Evolutionary conservation across 352 stramenopile genomes (phyloP), one percentile per base, ranked within the genome.

Genomic region (Globisporangium nunn): DNA sequence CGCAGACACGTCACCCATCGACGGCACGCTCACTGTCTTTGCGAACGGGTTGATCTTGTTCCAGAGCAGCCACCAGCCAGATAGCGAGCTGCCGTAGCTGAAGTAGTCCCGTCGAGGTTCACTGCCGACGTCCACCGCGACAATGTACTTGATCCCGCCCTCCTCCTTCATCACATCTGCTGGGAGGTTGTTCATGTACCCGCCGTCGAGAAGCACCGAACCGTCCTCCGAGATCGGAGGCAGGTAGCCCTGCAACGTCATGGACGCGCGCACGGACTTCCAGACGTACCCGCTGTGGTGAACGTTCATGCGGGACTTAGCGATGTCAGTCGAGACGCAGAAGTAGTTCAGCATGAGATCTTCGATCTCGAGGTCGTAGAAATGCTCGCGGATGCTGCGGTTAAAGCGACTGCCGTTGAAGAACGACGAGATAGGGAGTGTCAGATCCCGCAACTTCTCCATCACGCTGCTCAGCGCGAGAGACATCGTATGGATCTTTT

Each of bases 171-270:
- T 97, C 35, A 97, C 78, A 62, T 97, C 88, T 1, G 84, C 90
- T 3, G 92, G 91, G 11, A 98, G 65, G 56, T 97, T 97, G 71
- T 97, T 97, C 69, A 96, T 92, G 66, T 98, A 98, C 0, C 89
- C 90, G 18, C 92, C 92, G 43, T 97, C 92, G 23, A 96, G 50
- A 7, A 97, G 67, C 39, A 96, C 66, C 6, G 84, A 93, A 5
- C 87, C 87, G 39, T 92, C 74, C 51, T 97, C 88, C 1, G 84
- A 91, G 39, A 97, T 93, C 2, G 88, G 88, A 53, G 88, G 88
- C 17, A 97, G 67, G 62, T 97, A 97, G 5, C 91, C 88, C 69
- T 94, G 78, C 23, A 97, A 69, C 59, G 81, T 95, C 92, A 97
- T 97, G 1, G 83, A 96, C 0, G 89, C 92, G 31, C 91, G 86